These are phyloP conservation scores for Flaveria floridana DNA, from an alignment of 140 eudicot species.

Conservation along the genomic window DNA sequence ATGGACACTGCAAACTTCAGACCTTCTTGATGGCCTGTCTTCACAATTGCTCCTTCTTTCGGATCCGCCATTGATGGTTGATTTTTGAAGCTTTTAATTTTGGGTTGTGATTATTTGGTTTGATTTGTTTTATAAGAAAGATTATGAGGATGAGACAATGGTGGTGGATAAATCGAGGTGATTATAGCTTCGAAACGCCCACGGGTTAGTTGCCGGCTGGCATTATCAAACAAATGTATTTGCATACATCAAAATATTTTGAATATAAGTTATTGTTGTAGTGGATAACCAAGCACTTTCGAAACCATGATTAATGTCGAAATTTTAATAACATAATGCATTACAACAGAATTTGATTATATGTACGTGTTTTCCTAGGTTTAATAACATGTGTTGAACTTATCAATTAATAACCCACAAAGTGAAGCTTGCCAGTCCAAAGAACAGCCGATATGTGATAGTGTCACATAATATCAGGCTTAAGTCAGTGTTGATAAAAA, in stretches of 20 bases:
- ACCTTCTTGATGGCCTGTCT: conserved; percentile 49
- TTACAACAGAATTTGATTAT: too few species aligned
- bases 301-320: too few species aligned
- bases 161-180: conserved; percentile 37
- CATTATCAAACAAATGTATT: neutral
- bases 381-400: neutral
- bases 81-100: neutral
- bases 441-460: neutral
- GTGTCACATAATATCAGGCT: neutral
- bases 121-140: conserved; percentile 26
- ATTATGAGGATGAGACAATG: conserved; percentile 30
- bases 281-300: too few species aligned
- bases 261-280: too few species aligned
- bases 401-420: neutral
- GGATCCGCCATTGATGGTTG: conserved; percentile 40
- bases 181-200: conserved; percentile 29
- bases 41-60: conserved; percentile 43
- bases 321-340: neutral
- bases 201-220: conserved; percentile 30
- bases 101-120: conserved; percentile 30
- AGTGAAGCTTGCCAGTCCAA: neutral
- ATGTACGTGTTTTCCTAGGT: too few species aligned
- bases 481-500: neutral
- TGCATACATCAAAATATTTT: neutral
- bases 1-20: conserved; percentile 38